Evolutionary conservation across 768 basidiomycete genomes (phyloP), one percentile per base, ranked within the genome.

Genomic region (Postia placenta): DNA sequence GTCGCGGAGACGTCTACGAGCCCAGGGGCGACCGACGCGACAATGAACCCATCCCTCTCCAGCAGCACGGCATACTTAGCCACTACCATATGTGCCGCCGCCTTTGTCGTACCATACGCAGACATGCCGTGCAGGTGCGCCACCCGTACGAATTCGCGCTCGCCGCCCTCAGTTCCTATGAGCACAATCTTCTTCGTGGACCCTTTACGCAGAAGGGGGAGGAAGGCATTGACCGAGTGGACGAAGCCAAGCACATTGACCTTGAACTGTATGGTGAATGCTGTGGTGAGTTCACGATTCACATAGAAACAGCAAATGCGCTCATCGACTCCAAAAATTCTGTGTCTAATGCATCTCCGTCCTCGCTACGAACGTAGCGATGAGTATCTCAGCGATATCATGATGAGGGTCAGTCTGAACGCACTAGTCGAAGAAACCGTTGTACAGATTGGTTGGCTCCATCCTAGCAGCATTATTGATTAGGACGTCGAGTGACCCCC

Each of bases 41-140:
- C 45, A 30, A 36, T 35, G 45, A 45, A 45, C 6, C 28, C 45
- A n/a, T 45, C 45, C 3, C 28, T 12, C 33, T 33, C 45, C 17
- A 45, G 33, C 28, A 54, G 38, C 5, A 53, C 55, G 3, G 71
- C 68, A 45, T 69, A 73, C 49, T 72, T 72, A n/a, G 60, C 64
- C 12, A 64, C 56, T n/a, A 60, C 67, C 62, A 72, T 64, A 46
- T 69, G 64, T 9, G 66, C 33, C 4, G 67, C 71, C 3, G 65
- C 61, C 58, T 74, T 72, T 28, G 69, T 61, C n/a, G 66, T 60
- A 27, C 56, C 51, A 58, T 74, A 74, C n/a, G 67, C 52, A 2
- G 54, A 52, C 15, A 40, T 17, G 19, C n/a, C 42, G 4, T 36
- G 20, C 11, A 49, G 33, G 2, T 52, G 57, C 11, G 48, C 11